Conservation (phyloP, 148 eudicot genomes). For the Camellia granthamiana region DNA sequence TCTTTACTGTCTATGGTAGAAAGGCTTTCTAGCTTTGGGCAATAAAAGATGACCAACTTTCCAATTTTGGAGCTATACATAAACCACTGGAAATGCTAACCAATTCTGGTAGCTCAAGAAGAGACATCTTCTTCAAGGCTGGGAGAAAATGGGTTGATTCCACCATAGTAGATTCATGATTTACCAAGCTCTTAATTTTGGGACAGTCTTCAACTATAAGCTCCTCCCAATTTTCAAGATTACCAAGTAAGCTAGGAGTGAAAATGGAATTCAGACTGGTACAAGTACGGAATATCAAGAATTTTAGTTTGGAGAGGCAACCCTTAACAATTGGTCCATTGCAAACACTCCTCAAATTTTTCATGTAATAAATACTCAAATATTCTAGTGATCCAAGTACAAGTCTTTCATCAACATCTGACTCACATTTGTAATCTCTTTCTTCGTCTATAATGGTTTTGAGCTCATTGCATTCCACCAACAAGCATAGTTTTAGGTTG, state of each 20-base stretch:
- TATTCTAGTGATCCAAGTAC: neutral
- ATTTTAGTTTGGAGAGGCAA: conserved; percentile 10
- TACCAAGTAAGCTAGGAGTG: neutral
- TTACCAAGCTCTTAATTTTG: conserved; percentile 14
- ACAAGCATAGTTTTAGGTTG: neutral
- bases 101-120: conserved; percentile 20
- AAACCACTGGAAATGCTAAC: conserved; percentile 16
- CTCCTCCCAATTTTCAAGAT: conserved; percentile 12
- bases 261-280: conserved; percentile 16
- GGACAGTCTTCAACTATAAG: conserved; percentile 20
- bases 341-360: conserved; percentile 8
- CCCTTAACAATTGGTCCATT: neutral
- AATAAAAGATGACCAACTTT: conserved; percentile 17
- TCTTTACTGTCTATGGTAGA: conserved; percentile 13
- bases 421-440: neutral
- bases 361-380: neutral
- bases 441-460: neutral
- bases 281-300: conserved; percentile 11
- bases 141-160: neutral
- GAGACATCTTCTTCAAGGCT: conserved; percentile 17
- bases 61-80: conserved; percentile 10
- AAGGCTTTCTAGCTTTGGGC: conserved; percentile 18
- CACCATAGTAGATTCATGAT: neutral
- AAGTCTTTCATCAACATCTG: neutral
- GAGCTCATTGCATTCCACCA: conserved; percentile 5